Evolutionary conservation across 345 rosid species (phyloP).

Genomic region (Mallotus nudiflorus): DNA sequence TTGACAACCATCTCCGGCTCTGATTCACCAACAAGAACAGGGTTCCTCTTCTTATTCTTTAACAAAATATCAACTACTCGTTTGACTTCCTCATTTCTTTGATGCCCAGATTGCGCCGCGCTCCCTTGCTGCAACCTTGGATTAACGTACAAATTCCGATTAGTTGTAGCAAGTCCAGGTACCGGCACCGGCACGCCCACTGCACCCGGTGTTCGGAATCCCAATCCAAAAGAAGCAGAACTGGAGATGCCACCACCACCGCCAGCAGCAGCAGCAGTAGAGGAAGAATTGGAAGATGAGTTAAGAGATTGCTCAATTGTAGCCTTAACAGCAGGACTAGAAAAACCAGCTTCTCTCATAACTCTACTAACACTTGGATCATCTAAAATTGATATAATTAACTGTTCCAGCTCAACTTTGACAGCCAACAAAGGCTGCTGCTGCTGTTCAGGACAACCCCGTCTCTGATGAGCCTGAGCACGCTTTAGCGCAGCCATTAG

Average conservation of each 20-base stretch:
- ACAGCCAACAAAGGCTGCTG: slow-evolving; percentile 95
- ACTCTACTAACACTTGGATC: slow-evolving; percentile 97
- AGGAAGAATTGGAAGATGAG: slow-evolving; percentile 33
- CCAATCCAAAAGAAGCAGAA: slow-evolving; percentile 51
- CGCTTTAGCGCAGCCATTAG: slow-evolving; percentile 96
- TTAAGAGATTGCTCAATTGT: slow-evolving; percentile 82
- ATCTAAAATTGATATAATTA: slow-evolving; percentile 91
- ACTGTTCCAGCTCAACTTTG: slow-evolving; percentile 96
- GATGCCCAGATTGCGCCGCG: slow-evolving; percentile 37
- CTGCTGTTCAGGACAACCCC: slow-evolving; percentile 98
- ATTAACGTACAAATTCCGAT: slow-evolving; percentile 68
- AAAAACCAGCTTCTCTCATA: slow-evolving; percentile 98
- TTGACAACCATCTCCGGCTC: slow-evolving; percentile 70
- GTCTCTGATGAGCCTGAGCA: slow-evolving; percentile 97
- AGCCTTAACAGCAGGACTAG: slow-evolving; percentile 91
- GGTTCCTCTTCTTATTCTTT: slow-evolving; percentile 70
- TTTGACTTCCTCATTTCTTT: slow-evolving; percentile 62
- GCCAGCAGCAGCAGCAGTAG: slow-evolving; percentile 13
- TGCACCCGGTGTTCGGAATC: slow-evolving; percentile 50
- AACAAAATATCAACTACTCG: slow-evolving; percentile 63
- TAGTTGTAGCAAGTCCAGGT: slow-evolving; percentile 22
- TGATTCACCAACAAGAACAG: slow-evolving; percentile 83
- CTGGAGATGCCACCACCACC: slow-evolving; percentile 17
- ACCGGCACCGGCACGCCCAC: slow-evolving; percentile 17
- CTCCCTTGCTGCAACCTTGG: slow-evolving; percentile 71